These are phyloP conservation scores for Cladosporium sp. DNA, from an alignment of 2,329 filamentous ascomycete species.

Conservation along the genomic window DNA sequence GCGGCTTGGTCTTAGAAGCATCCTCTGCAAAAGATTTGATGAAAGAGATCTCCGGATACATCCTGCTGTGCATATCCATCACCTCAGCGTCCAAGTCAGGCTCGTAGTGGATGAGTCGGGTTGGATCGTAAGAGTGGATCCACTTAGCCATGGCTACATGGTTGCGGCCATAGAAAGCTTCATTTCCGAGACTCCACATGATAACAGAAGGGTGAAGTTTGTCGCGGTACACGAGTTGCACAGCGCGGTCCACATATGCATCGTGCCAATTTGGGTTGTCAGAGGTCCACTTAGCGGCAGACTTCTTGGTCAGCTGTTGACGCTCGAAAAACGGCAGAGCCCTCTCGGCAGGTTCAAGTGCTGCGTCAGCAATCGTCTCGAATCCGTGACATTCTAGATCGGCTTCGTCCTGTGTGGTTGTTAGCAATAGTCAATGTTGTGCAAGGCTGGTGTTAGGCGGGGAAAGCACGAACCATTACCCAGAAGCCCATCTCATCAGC, in stretches of 20 bases:
- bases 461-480: constrained; percentile 48
- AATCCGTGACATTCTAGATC: constrained; percentile 52
- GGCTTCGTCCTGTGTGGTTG: constrained; percentile 44
- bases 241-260: constrained; percentile 67
- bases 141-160: constrained; percentile 68
- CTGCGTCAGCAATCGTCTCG: constrained; percentile 37
- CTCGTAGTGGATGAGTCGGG: constrained; percentile 66
- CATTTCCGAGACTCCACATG: constrained; percentile 73
- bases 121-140: constrained; percentile 58
- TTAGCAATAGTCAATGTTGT: background rate
- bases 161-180: constrained; percentile 70
- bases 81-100: constrained; percentile 60
- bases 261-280: constrained; percentile 62
- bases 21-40: constrained; percentile 50
- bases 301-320: constrained; percentile 54
- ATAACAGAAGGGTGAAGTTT: constrained; percentile 71
- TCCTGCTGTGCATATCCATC: constrained; percentile 66
- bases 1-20: constrained; percentile 48
- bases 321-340: constrained; percentile 20
- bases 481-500: constrained; percentile 67
- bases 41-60: constrained; percentile 59
- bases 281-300: constrained; percentile 60
- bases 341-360: constrained; percentile 18
- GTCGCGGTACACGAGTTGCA: constrained; percentile 65
- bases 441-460: background rate